Base-by-base conservation (phyloP, 1,139 yeast genomes). In the Debaryomyces udenii region DNA sequence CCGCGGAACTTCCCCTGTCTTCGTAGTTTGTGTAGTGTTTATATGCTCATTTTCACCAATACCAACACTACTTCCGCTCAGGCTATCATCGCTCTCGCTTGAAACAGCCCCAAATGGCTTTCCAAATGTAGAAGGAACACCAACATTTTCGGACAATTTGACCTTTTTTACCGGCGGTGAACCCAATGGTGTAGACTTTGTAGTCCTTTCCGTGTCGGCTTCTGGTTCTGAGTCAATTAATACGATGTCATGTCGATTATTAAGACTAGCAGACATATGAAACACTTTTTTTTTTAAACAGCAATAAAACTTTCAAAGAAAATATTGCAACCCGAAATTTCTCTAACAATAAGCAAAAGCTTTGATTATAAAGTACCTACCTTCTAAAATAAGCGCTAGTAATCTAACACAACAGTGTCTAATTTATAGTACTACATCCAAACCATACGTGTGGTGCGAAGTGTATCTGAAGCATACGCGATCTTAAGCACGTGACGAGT, bases 211-310 rank as follows among this genome's bases (percentile, higher is more conserved):
- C 32, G 28, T 45, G 36, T 39, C 46, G 17, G 38, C 42, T 9
- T 55, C 59, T 4, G 56, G 46, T 26, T 51, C 56, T 3, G 60
- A 54, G 32, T 55, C 59, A 26, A 57, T 43, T 24, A 57, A 46
- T 20, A 56, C 49, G 16, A 56, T 49, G 14, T 55, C 58, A 28
- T 28, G 20, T 28, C 38, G 27, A 22, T 29, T 35, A 22, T 35
- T 35, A 16, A 32, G 27, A 35, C 27, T 15, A 13, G 22, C 22
- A 16, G 38, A 35, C 38, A 35, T 35, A 26, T 34, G 37, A 34
- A 34, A 34, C 27, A 26, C 13, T n/a, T 6, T 20, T 20, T 20
- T 20, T 20, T 20, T n/a, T n/a, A n/a, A 20, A 20, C 22, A 20
- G 7, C 7, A 20, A 7, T 20, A 20, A 5, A 20, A 20, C 22